Percentiles rank a stretch among this genome's conserved stretches.
These are phyloP conservation scores for Aspergillus novoparasiticus DNA, from an alignment of 2,329 filamentous ascomycete genomes.

Conservation along the genomic window DNA sequence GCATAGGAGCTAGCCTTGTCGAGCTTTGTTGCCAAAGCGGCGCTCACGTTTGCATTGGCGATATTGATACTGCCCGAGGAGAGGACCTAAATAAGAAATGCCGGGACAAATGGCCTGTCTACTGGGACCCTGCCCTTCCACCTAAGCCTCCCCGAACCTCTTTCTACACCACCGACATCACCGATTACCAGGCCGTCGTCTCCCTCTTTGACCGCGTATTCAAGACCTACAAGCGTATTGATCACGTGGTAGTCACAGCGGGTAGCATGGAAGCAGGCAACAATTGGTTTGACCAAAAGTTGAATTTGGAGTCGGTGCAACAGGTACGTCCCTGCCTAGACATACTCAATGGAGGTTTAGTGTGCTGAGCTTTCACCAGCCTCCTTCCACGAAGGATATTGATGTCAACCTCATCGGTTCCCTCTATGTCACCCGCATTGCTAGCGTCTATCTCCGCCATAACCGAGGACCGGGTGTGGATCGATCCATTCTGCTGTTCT, in stretches of 20 bases:
- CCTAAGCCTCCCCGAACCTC: slow-evolving; percentile 26
- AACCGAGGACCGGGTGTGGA: slow-evolving; percentile 35
- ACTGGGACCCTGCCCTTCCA: slow-evolving; percentile 18
- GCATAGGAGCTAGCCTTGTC: slow-evolving; percentile 48
- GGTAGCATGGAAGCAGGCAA: slow-evolving; percentile 47
- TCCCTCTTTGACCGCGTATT: slow-evolving; percentile 51
- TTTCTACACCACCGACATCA: slow-evolving; percentile 51
- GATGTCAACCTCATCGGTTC: slow-evolving; percentile 54
- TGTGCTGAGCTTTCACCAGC: slow-evolving; percentile 21
- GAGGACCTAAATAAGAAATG: slow-evolving; percentile 29
- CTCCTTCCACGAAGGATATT: slow-evolving; percentile 41
- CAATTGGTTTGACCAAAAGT: slow-evolving; percentile 49
- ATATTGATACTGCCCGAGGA: slow-evolving; percentile 40
- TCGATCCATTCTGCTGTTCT: slow-evolving; percentile 48
- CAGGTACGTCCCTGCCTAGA: slow-evolving; percentile 29
- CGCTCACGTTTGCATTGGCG: slow-evolving; percentile 50
- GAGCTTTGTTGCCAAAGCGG: slow-evolving; percentile 41
- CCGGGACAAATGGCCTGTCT: slow-evolving; percentile 18
- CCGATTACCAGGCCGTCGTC: slow-evolving; percentile 49
- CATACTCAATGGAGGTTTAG: background rate
- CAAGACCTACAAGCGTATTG: slow-evolving; percentile 49
- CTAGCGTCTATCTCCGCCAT: slow-evolving; percentile 53
- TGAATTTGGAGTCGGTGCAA: slow-evolving; percentile 48
- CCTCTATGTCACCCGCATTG: slow-evolving; percentile 52
- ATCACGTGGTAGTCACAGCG: slow-evolving; percentile 54